Percentiles rank a stretch among this genome's conserved stretches.
phyloP scores from a whole-genome alignment of 139 green algal genomes.

The Chlamydomonas schloesseri region DNA sequence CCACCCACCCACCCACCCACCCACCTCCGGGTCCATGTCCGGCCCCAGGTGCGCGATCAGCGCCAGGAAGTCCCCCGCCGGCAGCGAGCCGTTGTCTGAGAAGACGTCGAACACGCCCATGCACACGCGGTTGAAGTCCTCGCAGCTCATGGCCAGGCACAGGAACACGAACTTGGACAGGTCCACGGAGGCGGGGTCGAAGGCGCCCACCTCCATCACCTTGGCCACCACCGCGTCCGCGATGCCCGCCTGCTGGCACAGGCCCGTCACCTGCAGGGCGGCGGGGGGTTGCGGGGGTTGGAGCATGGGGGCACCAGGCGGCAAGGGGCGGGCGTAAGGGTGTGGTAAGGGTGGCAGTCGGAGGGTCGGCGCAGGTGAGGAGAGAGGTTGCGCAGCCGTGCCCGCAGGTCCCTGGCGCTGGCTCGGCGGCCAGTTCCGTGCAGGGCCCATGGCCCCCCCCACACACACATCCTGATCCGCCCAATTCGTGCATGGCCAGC shows the following conservation, averaged over 20 bases:
- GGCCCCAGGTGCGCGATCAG: constrained; percentile 58
- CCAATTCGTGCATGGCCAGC: no score
- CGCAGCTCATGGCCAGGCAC: constrained; percentile 64
- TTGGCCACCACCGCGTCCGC: constrained; percentile 50
- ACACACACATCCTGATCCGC: no score
- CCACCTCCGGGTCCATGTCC: constrained; percentile 55
- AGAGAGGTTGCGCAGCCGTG: no score
- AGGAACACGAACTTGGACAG: constrained; percentile 64
- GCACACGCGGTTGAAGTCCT: constrained; percentile 54
- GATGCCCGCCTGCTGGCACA: constrained; percentile 57
- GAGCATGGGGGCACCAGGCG: no score
- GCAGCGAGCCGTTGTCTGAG: constrained; percentile 39
- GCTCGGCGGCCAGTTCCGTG: no score
- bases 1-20: no score
- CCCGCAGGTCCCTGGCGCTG: no score
- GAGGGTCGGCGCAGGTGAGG: no score
- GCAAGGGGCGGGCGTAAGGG: no score
- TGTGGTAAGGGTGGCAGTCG: no score
- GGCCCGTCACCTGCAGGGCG: constrained; percentile 25
- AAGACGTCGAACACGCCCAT: constrained; percentile 60
- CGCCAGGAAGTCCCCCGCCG: constrained; percentile 36
- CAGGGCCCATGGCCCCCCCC: no score
- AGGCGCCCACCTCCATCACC: constrained; percentile 51
- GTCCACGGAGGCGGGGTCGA: constrained; percentile 28
- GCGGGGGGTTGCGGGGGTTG: no score